Percentiles rank a stretch among this genome's conserved stretches.
Conservation (phyloP, 768 basidiomycete species). For the Boletus insuetus region DNA sequence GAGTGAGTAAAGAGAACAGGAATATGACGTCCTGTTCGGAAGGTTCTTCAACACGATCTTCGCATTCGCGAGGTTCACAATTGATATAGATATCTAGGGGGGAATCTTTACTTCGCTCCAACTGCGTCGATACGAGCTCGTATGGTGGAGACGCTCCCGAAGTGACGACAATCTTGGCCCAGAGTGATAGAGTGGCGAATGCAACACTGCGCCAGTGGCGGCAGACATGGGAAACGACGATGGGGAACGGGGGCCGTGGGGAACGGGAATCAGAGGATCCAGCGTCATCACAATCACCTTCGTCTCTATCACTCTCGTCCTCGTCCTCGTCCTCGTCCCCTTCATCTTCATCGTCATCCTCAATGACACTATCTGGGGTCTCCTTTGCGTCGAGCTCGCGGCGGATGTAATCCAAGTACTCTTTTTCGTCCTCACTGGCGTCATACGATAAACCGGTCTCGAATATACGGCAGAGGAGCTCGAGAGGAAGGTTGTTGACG, state of each 20-base stretch:
- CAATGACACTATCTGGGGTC: constrained; percentile 5
- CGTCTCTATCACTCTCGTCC: neutral
- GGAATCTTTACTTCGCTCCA: constrained; percentile 53
- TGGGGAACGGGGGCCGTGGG: neutral
- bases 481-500: constrained; percentile 52
- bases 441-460: constrained; percentile 43
- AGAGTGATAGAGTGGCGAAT: constrained; percentile 53
- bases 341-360: neutral
- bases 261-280: neutral
- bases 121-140: constrained; percentile 41
- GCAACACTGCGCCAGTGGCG: constrained; percentile 55
- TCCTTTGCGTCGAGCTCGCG: constrained; percentile 36
- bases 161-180: constrained; percentile 42
- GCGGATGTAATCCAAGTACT: neutral
- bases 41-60: constrained; percentile 1
- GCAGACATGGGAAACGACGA: constrained; percentile 29
- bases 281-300: neutral
- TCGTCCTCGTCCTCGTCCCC: neutral
- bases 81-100: constrained; percentile 46
- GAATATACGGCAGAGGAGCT: constrained; percentile 57
- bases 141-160: constrained; percentile 37
- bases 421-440: constrained; percentile 34
- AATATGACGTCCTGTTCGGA: constrained; percentile 19
- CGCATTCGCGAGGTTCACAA: constrained; percentile 22
- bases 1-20: constrained; percentile 40